Percentiles rank a stretch among this genome's conserved stretches.
These are phyloP conservation scores for Chaetomiaceae sp. DNA, from an alignment of 2,329 filamentous ascomycete genomes.

Conservation along the genomic window DNA sequence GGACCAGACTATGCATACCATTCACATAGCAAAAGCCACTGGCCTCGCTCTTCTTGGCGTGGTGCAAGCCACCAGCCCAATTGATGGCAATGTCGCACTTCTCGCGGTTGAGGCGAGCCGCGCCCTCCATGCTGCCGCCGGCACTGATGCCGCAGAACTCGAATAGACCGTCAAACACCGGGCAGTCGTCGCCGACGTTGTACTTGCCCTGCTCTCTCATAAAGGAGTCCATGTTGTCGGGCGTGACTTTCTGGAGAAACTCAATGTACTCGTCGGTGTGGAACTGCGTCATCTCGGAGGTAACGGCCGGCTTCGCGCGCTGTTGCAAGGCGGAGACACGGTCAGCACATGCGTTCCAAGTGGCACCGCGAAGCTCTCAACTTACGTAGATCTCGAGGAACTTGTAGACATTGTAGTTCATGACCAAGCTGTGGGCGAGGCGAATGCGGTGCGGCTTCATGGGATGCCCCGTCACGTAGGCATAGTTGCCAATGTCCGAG, in stretches of 20 bases:
- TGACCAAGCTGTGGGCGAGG: constrained; percentile 89
- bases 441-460: constrained; percentile 99
- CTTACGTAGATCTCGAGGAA: constrained; percentile 95
- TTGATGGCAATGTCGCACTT: constrained; percentile 98
- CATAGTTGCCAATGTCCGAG: constrained; percentile 96
- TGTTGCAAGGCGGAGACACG: constrained; percentile 33
- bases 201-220: constrained; percentile 87
- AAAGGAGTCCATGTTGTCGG: constrained; percentile 96
- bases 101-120: constrained; percentile 79
- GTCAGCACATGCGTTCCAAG: background rate
- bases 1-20: constrained; percentile 59
- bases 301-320: constrained; percentile 81
- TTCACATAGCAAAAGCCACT: constrained; percentile 99
- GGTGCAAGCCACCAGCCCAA: constrained; percentile 95
- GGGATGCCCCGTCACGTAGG: constrained; percentile 92
- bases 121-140: constrained; percentile 89
- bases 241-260: constrained; percentile 90
- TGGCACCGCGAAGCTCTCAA: constrained; percentile 31
- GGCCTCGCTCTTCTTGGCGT: constrained; percentile 95
- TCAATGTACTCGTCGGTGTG: constrained; percentile 95
- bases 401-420: constrained; percentile 93
- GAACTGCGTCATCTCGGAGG: constrained; percentile 88
- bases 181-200: constrained; percentile 95
- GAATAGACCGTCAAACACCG: constrained; percentile 96
- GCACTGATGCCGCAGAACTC: constrained; percentile 94